Conservation (phyloP, 495 filamentous ascomycete species). For the Penicillium antarcticum region DNA sequence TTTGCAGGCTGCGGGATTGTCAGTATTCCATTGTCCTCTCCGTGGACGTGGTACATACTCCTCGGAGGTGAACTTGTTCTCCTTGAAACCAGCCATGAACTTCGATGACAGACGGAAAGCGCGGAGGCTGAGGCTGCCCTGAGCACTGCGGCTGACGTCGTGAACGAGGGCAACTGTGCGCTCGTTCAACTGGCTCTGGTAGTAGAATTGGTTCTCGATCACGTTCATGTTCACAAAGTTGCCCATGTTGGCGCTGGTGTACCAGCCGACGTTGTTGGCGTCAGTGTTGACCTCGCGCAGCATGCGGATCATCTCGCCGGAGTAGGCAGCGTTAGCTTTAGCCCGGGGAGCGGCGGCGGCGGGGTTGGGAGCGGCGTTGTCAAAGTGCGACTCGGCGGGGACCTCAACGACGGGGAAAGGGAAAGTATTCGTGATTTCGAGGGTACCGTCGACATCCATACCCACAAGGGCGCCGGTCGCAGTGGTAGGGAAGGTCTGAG, state of each 20-base stretch:
- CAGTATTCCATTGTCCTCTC: constrained; percentile 11
- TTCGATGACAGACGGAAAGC: constrained; percentile 84
- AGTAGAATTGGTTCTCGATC: constrained; percentile 97
- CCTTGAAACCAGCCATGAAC: constrained; percentile 92
- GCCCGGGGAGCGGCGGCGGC: constrained; percentile 87
- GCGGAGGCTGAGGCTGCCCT: constrained; percentile 83
- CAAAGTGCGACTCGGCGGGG: constrained; percentile 74
- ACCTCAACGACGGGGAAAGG: constrained; percentile 86
- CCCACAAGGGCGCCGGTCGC: constrained; percentile 89
- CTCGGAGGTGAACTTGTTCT: constrained; percentile 94
- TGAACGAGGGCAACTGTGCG: constrained; percentile 91
- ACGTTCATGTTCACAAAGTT: constrained; percentile 94
- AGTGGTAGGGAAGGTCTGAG: constrained; percentile 79
- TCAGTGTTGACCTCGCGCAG: constrained; percentile 97
- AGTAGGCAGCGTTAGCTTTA: constrained; percentile 84
- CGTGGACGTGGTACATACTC: constrained; percentile 53
- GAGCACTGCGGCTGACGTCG: constrained; percentile 88
- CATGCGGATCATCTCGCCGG: constrained; percentile 96
- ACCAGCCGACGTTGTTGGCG: constrained; percentile 97
- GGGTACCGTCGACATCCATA: constrained; percentile 79
- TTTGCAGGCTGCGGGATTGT: constrained; percentile 64
- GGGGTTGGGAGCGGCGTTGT: constrained; percentile 67
- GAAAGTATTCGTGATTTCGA: constrained; percentile 93
- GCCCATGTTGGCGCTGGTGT: constrained; percentile 97
- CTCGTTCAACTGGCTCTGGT: constrained; percentile 91